Percentiles rank a stretch among this genome's conserved stretches.
phyloP scores from a whole-genome alignment of 176 grass and related monocot species.

The Dendrocalamus sinicus region DNA sequence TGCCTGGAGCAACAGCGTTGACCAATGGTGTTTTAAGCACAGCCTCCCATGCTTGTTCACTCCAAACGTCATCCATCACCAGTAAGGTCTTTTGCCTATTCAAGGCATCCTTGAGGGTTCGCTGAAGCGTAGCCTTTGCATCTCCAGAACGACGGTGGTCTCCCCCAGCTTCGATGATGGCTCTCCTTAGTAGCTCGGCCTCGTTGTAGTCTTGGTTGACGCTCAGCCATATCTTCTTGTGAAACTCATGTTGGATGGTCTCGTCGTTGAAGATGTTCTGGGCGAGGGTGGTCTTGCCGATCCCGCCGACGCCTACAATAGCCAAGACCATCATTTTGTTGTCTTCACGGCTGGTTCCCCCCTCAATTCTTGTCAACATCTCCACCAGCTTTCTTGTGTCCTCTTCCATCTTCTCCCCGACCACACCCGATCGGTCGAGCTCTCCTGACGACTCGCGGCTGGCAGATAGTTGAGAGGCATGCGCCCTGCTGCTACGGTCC shows the following conservation, averaged over 20 bases:
- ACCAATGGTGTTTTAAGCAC: neutral
- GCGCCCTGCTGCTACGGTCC: neutral
- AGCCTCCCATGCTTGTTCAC: conserved; percentile 6
- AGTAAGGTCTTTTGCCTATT: conserved; percentile 13
- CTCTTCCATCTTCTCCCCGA: conserved; percentile 38
- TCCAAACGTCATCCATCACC: conserved; percentile 51
- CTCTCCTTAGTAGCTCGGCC: neutral
- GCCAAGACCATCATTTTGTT: neutral
- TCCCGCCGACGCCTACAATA: neutral
- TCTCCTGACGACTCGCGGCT: neutral
- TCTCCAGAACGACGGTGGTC: no score
- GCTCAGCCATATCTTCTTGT: neutral
- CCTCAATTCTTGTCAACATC: neutral
- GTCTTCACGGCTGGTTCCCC: neutral
- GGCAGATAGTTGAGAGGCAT: neutral
- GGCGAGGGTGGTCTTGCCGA: neutral
- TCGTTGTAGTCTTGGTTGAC: neutral
- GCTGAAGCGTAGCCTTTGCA: neutral
- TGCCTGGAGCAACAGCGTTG: neutral
- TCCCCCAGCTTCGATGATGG: neutral
- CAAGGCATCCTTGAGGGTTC: neutral
- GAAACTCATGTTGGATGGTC: neutral
- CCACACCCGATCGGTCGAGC: neutral
- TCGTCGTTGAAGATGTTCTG: neutral
- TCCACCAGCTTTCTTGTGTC: neutral